Conservation (phyloP, 257 asterid species). For the Lycium ferocissimum region DNA sequence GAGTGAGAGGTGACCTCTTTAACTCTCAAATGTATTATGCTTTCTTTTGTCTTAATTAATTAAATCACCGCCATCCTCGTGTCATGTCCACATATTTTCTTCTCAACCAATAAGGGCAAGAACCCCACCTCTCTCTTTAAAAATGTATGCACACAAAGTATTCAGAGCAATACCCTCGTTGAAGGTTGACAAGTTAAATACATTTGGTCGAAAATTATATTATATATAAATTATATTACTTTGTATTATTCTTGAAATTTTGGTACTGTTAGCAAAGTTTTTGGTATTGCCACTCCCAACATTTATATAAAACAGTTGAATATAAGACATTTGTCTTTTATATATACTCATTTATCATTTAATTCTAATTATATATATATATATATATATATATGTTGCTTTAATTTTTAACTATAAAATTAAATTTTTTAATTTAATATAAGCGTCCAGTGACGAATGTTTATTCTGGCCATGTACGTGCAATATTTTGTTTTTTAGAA, state of each 20-base stretch:
- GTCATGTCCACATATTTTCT: background rate
- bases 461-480: too few species aligned
- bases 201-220: background rate
- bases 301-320: background rate
- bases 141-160: too few species aligned
- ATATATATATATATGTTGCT: too few species aligned
- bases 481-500: background rate
- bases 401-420: too few species aligned
- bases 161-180: too few species aligned
- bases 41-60: background rate
- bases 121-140: background rate
- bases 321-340: background rate
- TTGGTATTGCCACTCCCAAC: background rate
- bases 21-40: background rate
- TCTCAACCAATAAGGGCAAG: background rate
- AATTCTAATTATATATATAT: too few species aligned
- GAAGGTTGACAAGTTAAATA: too few species aligned
- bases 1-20: background rate
- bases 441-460: too few species aligned
- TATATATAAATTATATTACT: background rate
- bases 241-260: background rate
- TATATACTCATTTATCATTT: too few species aligned
- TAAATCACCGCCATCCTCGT: constrained; percentile 21
- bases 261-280: background rate
- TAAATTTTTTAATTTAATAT: too few species aligned